Base-by-base conservation (phyloP, 345 rosid genomes). In the Heritiera littoralis region DNA sequence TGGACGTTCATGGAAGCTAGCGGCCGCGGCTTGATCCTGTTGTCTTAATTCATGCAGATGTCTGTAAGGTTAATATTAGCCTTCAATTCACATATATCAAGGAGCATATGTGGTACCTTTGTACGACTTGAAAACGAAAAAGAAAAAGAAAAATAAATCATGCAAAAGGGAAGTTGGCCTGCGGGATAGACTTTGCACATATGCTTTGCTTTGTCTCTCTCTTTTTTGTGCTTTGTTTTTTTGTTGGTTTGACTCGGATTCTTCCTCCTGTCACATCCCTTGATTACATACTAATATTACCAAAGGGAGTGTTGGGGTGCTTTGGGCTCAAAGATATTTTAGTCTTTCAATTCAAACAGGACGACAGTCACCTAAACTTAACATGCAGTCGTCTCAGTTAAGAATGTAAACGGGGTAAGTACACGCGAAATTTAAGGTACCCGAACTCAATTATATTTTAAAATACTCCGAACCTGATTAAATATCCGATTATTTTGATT, bases 151-250 rank as follows among this genome's bases (percentile, higher is more conserved):
- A 35, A 35, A 35, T 0, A 35, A 35, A 35, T 35, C 48, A 55
- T 54, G 49, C 45, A 56, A 69, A 20, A 17, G 60, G 4, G 0
- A 3, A 41, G 43, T 4, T 41, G 3, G 38, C 38, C 38, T 35
- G 3, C 1, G 43, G 74, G 40, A 23, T 23, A 9, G 15, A 35
- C 76, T 72, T 56, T 38, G 82, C 80, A 84, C 80, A 84, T 84
- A 81, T 84, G 84, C 86, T 76, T 77, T 75, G n/a, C 74, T 79
- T 83, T 56, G n/a, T 23, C 18, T 72, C 38, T 68, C 8, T 65
- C 5, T 38, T 0, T 40, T 0, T 32, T 2, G 3, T 54, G 45
- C 61, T 72, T 52, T 72, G 28, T 32, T 52, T 65, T 40, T 32
- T 64, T 18, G 9, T 56, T 23, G n/a, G 20, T 56, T 0, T 64